Evolutionary conservation across 306 rosid species (phyloP), one percentile per base, ranked within the genome.

Genomic region (Vigna unguiculata): DNA sequence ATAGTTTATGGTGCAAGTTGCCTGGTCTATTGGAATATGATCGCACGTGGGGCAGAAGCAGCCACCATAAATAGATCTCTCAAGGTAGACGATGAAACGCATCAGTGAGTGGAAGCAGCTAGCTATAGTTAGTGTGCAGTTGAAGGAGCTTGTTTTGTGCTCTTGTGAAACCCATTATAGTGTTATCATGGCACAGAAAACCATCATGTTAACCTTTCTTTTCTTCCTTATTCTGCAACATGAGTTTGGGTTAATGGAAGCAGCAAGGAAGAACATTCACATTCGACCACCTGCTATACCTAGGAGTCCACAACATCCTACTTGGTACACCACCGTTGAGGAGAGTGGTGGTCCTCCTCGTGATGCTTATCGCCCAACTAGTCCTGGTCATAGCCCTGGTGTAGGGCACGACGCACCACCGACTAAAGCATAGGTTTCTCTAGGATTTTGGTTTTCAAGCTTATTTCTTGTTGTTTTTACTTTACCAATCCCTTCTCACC

Each of bases 341-440:
- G 83, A 75, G 9, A 80, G 1, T 14, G 20, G 24, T 46, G 79
- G 74, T 20, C 30, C 30, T 28, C 30, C 30, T 28, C 76, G 11
- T 0, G 88, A 88, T 55, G 93, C 90, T 7, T 89, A 28, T 9
- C 90, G 90, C 9, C 93, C 93, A 4, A 89, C 93, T 19, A 41
- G 53, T 4, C 90, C 89, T 0, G 90, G 93, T 12, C 86, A 89
- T 48, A 89, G 93, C 80, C 93, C 93, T 15, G 90, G 93, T 1
- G 84, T 76, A 5, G 93, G 93, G 21, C 86, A 89, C 57, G 7
- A 24, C 1, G 0, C 14, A 1, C 89, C 90, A 14, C 90, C 90
- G 0, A 62, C 5, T 9, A n/a, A 62, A 61, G 2, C 45, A 15
- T 61, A 43, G 6, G 0, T 41, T 10, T 1, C 15, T 43, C 0